Evolutionary conservation across 768 basidiomycete species (phyloP).

Genomic region (Megacollybia marginata): DNA sequence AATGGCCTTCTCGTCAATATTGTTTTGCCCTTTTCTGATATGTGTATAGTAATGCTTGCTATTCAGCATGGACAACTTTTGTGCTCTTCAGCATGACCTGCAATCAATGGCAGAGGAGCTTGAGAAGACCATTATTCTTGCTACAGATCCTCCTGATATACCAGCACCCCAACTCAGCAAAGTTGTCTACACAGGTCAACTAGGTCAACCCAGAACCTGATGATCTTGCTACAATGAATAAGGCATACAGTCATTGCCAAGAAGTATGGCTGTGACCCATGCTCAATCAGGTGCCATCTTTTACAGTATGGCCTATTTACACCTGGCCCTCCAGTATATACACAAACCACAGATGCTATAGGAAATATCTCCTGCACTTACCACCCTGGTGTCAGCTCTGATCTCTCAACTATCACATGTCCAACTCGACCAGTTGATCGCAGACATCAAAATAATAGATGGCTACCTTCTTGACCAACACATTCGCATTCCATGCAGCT

Average conservation of each 20-base stretch:
- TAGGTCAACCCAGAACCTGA: too few relatives aligned
- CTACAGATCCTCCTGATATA: too few relatives aligned
- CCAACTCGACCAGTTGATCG: slow-evolving; percentile 7
- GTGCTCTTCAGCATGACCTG: too few relatives aligned
- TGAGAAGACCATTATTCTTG: too few relatives aligned
- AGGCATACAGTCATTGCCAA: neutral
- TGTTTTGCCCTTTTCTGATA: too few relatives aligned
- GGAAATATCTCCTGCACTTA: neutral
- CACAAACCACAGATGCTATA: neutral
- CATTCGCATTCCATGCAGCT: slow-evolving; percentile 4
- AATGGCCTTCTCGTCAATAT: too few relatives aligned
- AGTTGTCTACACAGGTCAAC: too few relatives aligned
- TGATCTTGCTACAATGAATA: too few relatives aligned
- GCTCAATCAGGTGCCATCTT: slow-evolving; percentile 9
- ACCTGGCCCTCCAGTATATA: slow-evolving; percentile 6
- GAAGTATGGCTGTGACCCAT: slow-evolving; percentile 3
- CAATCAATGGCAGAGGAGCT: too few relatives aligned
- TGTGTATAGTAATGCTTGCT: too few relatives aligned
- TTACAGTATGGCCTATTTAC: slow-evolving; percentile 8
- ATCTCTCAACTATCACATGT: slow-evolving; percentile 7
- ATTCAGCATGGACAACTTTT: too few relatives aligned
- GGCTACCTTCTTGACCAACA: slow-evolving; percentile 3
- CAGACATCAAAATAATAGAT: slow-evolving; percentile 6
- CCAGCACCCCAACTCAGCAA: too few relatives aligned
- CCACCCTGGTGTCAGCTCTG: neutral